phyloP scores from a whole-genome alignment of 305 asterid species.

The Ajuga reptans region DNA sequence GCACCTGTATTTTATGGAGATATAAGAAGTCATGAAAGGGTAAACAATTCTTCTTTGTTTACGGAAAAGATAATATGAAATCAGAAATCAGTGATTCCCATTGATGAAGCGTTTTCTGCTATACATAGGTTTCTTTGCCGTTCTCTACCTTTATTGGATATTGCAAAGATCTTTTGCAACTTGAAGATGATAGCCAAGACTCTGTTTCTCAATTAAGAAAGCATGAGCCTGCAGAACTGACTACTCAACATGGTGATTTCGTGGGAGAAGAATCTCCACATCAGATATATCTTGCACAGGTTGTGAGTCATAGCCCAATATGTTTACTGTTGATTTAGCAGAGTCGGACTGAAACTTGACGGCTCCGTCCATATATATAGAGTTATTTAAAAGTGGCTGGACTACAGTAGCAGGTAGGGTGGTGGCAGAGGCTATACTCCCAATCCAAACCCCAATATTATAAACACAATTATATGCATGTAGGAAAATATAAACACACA shows the following conservation, averaged over 20 bases:
- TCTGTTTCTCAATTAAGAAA: conserved; percentile 27
- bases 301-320: conserved; percentile 24
- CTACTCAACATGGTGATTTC: conserved; percentile 29
- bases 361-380: neutral
- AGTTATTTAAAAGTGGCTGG: neutral
- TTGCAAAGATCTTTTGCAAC: conserved; percentile 53
- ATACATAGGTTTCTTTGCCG: conserved; percentile 56
- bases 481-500: neutral
- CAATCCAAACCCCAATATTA: neutral
- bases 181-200: conserved; percentile 29
- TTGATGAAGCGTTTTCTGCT: conserved; percentile 17
- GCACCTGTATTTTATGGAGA: conserved; percentile 88
- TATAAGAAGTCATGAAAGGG: conserved; percentile 95
- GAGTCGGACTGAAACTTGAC: neutral
- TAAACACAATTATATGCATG: neutral
- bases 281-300: conserved; percentile 94
- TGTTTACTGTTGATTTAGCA: neutral
- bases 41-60: conserved; percentile 20
- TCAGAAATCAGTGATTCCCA: conserved; percentile 3
- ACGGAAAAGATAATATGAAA: conserved; percentile 1
- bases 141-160: conserved; percentile 70
- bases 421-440: neutral
- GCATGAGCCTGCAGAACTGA: conserved; percentile 25
- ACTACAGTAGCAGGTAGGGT: neutral
- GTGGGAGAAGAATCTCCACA: conserved; percentile 43